Percentiles rank a stretch among this genome's conserved stretches.
These are phyloP conservation scores for Chlamydomonas schloesseri DNA, from an alignment of 139 green algal genomes.

Conservation along the genomic window DNA sequence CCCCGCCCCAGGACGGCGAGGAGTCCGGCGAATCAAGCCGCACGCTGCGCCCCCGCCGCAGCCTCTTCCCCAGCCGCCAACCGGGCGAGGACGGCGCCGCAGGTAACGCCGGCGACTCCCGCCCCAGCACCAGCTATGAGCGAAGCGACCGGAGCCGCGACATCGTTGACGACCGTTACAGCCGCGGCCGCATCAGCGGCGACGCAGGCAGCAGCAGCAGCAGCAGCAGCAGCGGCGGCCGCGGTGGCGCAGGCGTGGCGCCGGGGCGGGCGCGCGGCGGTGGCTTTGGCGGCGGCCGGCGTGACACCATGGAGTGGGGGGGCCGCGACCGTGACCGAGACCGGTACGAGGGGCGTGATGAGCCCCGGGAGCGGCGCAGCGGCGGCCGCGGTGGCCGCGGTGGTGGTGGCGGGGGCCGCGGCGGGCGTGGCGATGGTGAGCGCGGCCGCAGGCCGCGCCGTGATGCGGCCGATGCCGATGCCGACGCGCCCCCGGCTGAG, in stretches of 20 bases:
- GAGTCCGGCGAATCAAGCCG: neutral
- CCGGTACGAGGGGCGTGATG: too few relatives aligned
- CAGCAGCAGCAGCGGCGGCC: neutral
- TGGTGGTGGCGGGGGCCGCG: too few relatives aligned
- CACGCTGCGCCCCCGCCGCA: neutral
- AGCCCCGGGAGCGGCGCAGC: too few relatives aligned
- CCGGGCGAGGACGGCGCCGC: neutral
- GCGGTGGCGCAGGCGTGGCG: neutral
- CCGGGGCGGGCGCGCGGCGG: neutral
- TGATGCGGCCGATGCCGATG: neutral
- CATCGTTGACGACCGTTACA: neutral
- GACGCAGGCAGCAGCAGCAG: neutral
- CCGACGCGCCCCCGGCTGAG: neutral
- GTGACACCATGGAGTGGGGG: neutral
- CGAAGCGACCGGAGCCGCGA: neutral
- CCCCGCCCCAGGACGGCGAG: neutral
- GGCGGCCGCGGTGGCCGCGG: too few relatives aligned
- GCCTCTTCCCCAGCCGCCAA: neutral
- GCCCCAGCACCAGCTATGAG: conserved; percentile 21
- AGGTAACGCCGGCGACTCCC: neutral
- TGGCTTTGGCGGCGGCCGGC: too few relatives aligned
- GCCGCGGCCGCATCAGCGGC: neutral
- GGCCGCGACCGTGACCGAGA: too few relatives aligned
- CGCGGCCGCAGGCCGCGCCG: too few relatives aligned
- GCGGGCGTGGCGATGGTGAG: too few relatives aligned